Conservation (phyloP, 371 early-diverging fungal genomes). For the Mortierella sp. region DNA sequence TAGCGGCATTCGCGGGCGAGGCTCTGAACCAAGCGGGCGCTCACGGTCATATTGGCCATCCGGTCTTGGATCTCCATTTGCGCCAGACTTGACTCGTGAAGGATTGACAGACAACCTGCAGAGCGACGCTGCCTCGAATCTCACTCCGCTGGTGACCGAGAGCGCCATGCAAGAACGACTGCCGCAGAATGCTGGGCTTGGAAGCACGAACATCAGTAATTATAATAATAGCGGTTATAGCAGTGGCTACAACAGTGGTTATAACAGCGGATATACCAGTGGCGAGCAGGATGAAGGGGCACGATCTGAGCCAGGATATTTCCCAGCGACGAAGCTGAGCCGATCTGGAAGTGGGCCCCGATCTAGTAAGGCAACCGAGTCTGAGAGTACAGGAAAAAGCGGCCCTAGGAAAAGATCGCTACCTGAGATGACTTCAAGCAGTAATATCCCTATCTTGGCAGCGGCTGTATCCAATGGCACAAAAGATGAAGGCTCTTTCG, state of each 20-base stretch:
- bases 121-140: conserved; percentile 4
- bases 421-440: conserved; percentile 19
- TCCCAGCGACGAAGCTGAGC: conserved; percentile 50
- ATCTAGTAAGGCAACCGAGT: conserved; percentile 5
- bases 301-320: conserved; percentile 27
- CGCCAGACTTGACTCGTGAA: conserved; percentile 24
- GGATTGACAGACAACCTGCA: conserved; percentile 6
- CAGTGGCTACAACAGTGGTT: conserved; percentile 43
- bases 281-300: conserved; percentile 53
- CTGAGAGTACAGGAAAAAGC: neutral
- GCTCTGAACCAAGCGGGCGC: conserved; percentile 14
- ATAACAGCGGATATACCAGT: conserved; percentile 46
- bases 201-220: neutral
- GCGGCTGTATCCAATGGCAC: neutral
- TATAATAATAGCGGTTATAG: conserved; percentile 29
- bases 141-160: neutral
- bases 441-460: neutral
- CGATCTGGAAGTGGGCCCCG: conserved; percentile 49
- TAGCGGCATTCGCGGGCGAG: neutral
- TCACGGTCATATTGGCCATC: conserved; percentile 54
- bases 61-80: conserved; percentile 37
- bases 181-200: conserved; percentile 36
- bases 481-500: conserved; percentile 5
- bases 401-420: conserved; percentile 21
- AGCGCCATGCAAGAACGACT: conserved; percentile 24